Evolutionary conservation across 2,329 filamentous ascomycete species (phyloP).

Genomic region (Tolypocladium pustulatum): DNA sequence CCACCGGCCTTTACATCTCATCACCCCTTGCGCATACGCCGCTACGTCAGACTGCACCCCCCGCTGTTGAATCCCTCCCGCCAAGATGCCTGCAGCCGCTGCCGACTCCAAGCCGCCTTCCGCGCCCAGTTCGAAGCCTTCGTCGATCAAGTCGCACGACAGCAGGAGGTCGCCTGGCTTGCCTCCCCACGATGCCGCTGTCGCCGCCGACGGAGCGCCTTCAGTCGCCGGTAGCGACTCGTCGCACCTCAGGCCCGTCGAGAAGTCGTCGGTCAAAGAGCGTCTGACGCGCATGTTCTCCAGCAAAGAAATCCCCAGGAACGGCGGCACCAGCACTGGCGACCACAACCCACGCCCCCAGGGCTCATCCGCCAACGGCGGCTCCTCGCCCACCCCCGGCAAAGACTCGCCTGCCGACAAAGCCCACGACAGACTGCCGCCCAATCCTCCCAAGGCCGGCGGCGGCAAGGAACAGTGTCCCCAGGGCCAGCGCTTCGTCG

Average conservation of each 20-base stretch:
- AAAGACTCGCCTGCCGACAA: constrained; percentile 29
- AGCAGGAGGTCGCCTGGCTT: constrained; percentile 28
- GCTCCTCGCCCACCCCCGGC: constrained; percentile 25
- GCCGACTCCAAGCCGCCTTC: constrained; percentile 27
- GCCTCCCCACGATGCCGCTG: constrained; percentile 27
- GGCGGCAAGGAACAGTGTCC: constrained; percentile 26
- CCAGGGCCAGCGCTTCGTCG: constrained; percentile 38
- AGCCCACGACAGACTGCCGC: constrained; percentile 10
- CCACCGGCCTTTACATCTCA: not conserved
- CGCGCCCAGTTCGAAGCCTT: constrained; percentile 35
- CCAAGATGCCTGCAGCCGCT: constrained; percentile 22
- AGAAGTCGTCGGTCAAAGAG: constrained; percentile 54
- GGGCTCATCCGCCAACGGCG: constrained; percentile 22
- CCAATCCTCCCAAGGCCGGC: constrained; percentile 17
- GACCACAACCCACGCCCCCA: constrained; percentile 22
- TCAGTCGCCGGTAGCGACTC: constrained; percentile 10
- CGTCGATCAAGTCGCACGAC: constrained; percentile 39
- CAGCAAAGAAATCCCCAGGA: constrained; percentile 37
- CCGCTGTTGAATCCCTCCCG: not conserved
- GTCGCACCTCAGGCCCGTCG: constrained; percentile 22
- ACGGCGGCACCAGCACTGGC: constrained; percentile 19
- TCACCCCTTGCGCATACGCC: not conserved
- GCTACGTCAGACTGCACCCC: constrained; percentile 1
- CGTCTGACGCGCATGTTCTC: constrained; percentile 56
- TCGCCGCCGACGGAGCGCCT: constrained; percentile 16